Evolutionary conservation across 2,329 filamentous ascomycete species (phyloP), one percentile per base, ranked within the genome.

Genomic region (Fusarium heterosporum): DNA sequence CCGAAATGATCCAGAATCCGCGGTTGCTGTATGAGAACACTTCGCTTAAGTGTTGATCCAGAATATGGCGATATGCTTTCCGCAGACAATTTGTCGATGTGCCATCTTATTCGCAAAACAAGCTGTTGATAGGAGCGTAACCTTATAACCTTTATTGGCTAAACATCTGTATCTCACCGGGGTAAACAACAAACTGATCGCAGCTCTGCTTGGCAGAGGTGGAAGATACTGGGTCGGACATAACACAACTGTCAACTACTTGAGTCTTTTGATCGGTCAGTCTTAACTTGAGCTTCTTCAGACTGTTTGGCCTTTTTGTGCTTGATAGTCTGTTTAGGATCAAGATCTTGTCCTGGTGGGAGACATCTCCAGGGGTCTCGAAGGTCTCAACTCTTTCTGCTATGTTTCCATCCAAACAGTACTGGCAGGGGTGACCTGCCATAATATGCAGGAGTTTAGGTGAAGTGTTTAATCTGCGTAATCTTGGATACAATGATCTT

Each of bases 121-220:
- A 40, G 59, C 38, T 22, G 54, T 52, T 39, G 68, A 28, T 11
- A 68, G 19, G 16, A 22, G 22, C 6, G 22, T 6, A 22, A 67
- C 47, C 6, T 38, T 36, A n/a, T 29, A 45, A 4, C 64, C 60
- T 22, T 50, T 34, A 7, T 39, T 40, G 17, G 28, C 55, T 22
- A 51, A 51, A 34, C 32, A 41, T 68, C 38, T 36, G 51, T n/a
- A 65, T 43, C 39, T 68, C 46, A 16, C 48, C 26, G 13, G 61
- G 50, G 32, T 65, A 68, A 22, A 64, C 59, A 47, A 28, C 61
- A 68, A 22, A 59, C 59, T 6, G 38, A 50, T 9, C 64, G 60
- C 7, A 47, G 43, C 13, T 39, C 34, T 8, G 40, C 50, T 25
- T 48, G 39, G 9, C 32, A 36, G 22, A 28, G 8, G 17, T 55